A percentile compares a stretch with the other conserved stretches of the same genome.
Conservation (phyloP, 768 basidiomycete genomes). For the Cystobasidium tubakii region DNA sequence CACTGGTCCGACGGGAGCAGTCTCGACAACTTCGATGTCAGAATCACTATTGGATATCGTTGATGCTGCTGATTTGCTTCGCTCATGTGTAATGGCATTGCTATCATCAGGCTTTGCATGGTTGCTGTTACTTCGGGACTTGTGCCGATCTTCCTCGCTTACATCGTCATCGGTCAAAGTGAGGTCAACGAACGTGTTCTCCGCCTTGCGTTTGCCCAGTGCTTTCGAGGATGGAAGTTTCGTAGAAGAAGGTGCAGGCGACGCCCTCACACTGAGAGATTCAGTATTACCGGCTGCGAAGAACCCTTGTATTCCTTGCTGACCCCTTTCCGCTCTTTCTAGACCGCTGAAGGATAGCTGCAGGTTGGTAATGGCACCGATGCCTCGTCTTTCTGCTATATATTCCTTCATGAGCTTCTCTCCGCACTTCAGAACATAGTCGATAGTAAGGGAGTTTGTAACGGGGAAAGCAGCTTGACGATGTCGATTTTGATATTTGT, state of each 20-base stretch:
- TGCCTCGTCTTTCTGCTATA: constrained; percentile 53
- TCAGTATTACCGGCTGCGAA: constrained; percentile 51
- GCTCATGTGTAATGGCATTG: neutral
- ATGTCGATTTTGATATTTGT: constrained; percentile 62
- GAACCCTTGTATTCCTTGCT: constrained; percentile 81
- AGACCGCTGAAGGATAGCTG: constrained; percentile 71
- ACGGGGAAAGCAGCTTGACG: constrained; percentile 86
- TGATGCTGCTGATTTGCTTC: neutral
- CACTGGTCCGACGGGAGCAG: constrained; percentile 18
- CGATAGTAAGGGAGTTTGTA: constrained; percentile 64
- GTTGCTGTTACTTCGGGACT: neutral
- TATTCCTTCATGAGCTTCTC: constrained; percentile 82
- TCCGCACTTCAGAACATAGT: constrained; percentile 67
- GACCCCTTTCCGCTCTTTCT: constrained; percentile 67
- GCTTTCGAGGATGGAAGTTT: constrained; percentile 10
- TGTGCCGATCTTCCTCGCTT: neutral
- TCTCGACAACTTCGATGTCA: constrained; percentile 8
- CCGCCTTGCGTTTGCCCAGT: constrained; percentile 28
- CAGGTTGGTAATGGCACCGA: constrained; percentile 67
- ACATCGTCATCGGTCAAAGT: constrained; percentile 2
- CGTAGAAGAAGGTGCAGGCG: neutral
- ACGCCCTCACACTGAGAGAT: neutral
- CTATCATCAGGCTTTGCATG: neutral
- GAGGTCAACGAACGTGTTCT: constrained; percentile 23
- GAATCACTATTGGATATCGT: constrained; percentile 20